Evolutionary conservation across 1,284 basidiomycete species (phyloP), one percentile per base, ranked within the genome.

Genomic region (Cystobasidium sp.): DNA sequence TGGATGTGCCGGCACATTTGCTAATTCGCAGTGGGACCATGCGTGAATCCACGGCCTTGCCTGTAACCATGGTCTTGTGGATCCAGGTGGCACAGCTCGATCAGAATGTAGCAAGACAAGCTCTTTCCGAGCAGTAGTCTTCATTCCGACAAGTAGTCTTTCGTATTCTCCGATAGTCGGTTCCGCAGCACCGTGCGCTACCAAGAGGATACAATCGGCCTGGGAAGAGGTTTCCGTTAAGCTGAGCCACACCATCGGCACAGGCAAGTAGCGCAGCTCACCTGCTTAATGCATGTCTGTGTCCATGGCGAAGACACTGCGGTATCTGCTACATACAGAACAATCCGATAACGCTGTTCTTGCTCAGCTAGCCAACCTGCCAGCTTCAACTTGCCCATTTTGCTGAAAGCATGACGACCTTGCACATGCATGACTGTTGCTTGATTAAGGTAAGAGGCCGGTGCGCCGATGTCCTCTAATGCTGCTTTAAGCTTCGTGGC

Each of bases 51-150:
- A 99, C 18, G 94, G 92, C 62, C 96, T 92, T 80, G 88, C 91
- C 92, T 93, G 94, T 59, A 99, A 86, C 96, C 96, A 99, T 81
- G 92, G 91, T 67, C 96, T 88, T 39, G 97, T 99, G 10, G 93
- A 95, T 2, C 97, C 96, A 3, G 94, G 90, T 3, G 88, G 85
- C 3, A 99, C 93, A 43, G 89, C 90, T 46, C 94, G 88, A 80
- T 97, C 93, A 3, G 94, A 90, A 81, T 99, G 96, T 10, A 99
- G 85, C 9, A 99, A 85, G 4, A 99, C 90, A 41, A 99, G 88
- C 82, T 99, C 96, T 82, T 99, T 99, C 76, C 97, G 85, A 18
- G 97, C 96, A 0, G 95, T 99, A 0, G 94, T 98, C 85, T 99
- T 99, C 88, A 93, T 90, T 6, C 94, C 92, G 53, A 94, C 87